Evolutionary conservation across 2,329 filamentous ascomycete species (phyloP).

Genomic region (Colletotrichum destructivum): DNA sequence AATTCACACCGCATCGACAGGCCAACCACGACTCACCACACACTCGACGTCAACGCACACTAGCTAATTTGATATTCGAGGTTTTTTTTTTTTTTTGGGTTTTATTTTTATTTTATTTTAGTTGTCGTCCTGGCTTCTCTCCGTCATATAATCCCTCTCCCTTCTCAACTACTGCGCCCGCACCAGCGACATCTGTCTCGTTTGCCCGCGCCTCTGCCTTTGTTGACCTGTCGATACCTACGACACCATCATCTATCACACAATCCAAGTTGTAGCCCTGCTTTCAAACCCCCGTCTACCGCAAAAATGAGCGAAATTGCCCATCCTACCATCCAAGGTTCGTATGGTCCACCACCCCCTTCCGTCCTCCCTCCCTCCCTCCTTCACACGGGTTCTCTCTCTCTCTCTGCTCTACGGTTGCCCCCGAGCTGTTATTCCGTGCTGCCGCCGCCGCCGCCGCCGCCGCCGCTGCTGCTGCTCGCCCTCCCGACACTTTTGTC

Average conservation of each 20-base stretch:
- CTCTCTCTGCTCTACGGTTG: constrained; percentile 1
- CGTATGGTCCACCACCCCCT: constrained; percentile 47
- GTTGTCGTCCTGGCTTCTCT: constrained; percentile 26
- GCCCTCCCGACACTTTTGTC: constrained; percentile 1
- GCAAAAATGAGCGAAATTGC: constrained; percentile 68
- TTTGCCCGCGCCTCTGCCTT: constrained; percentile 24
- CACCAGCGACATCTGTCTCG: constrained; percentile 21
- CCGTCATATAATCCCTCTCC: constrained; percentile 32
- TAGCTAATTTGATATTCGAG: not conserved
- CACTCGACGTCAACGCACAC: constrained; percentile 14
- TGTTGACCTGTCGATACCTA: constrained; percentile 38
- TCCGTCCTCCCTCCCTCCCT: constrained; percentile 4
- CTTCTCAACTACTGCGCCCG: constrained; percentile 19
- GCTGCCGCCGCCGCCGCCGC: not conserved
- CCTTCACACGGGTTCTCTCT: not conserved
- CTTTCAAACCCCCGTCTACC: constrained; percentile 32
- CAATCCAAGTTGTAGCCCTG: constrained; percentile 22
- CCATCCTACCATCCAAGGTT: constrained; percentile 73
- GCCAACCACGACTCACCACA: constrained; percentile 7
- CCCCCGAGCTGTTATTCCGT: not conserved
- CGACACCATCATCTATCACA: not conserved
- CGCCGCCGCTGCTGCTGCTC: not conserved
- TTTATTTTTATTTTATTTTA: not conserved
- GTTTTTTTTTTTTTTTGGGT: not conserved
- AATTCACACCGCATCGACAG: constrained; percentile 17